Evolutionary conservation across 2,329 filamentous ascomycete species (phyloP).

Genomic region (Fusarium coicis): DNA sequence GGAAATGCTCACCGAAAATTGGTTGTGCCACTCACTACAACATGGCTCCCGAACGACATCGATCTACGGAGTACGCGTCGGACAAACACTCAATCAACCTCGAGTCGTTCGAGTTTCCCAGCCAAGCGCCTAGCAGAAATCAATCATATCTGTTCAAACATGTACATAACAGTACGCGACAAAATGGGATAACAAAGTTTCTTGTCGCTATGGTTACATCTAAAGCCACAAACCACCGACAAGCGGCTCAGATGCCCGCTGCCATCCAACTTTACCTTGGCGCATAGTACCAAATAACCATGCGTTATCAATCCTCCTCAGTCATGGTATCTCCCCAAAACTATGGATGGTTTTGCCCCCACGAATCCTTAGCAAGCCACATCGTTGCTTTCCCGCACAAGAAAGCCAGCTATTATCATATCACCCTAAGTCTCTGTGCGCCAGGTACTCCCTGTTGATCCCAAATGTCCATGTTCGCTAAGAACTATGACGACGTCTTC

Average conservation of each 20-base stretch:
- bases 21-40: not conserved
- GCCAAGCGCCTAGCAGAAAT: not conserved
- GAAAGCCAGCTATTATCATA: not conserved
- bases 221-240: conserved; percentile 1
- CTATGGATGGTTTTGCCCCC: not conserved
- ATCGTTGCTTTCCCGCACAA: not conserved
- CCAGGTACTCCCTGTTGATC: not conserved
- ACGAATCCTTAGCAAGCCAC: not conserved
- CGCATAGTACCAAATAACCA: conserved; percentile 12
- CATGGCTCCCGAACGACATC: not conserved
- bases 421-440: not conserved
- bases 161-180: not conserved
- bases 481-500: conserved; percentile 26
- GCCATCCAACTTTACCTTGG: conserved; percentile 9
- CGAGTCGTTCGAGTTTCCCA: not conserved
- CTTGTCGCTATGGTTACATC: conserved; percentile 17
- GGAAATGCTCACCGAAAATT: not conserved
- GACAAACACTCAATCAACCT: not conserved
- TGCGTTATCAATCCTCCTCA: not conserved
- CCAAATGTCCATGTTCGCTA: conserved; percentile 18
- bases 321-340: conserved; percentile 15
- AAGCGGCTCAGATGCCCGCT: conserved; percentile 19
- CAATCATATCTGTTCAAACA: not conserved
- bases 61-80: not conserved
- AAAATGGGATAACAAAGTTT: conserved; percentile 9